A percentile compares a stretch with the other conserved stretches of the same genome.
Evolutionary conservation across 1,284 basidiomycete species (phyloP).

Genomic region (Ustilago tritici): DNA sequence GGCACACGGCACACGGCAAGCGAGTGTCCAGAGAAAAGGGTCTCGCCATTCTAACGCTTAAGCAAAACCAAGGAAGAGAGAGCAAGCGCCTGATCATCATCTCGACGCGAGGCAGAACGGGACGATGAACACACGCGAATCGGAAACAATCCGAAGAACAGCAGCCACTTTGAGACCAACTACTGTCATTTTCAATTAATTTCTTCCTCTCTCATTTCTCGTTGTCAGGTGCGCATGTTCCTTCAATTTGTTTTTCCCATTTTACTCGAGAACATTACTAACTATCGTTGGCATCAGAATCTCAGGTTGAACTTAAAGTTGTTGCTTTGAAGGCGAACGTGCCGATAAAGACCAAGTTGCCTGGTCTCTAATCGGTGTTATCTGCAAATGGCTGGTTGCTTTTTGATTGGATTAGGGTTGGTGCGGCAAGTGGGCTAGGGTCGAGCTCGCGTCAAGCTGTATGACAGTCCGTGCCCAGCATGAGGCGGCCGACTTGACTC

Average conservation of each 20-base stretch:
- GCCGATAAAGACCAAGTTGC: no score
- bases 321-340: no score
- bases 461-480: conserved; percentile 11
- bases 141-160: conserved; percentile 8
- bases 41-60: conserved; percentile 4
- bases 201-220: conserved; percentile 1
- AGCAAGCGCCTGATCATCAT: not conserved
- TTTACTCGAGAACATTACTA: no score
- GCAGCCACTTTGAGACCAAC: not conserved
- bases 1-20: not conserved
- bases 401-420: no score
- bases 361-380: no score
- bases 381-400: no score
- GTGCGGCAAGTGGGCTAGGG: not conserved
- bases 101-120: not conserved
- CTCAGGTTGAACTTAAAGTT: no score
- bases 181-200: not conserved
- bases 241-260: not conserved
- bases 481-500: not conserved
- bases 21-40: not conserved
- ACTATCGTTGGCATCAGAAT: no score
- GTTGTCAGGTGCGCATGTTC: not conserved
- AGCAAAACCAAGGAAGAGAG: not conserved
- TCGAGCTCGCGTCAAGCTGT: conserved; percentile 5
- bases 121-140: not conserved